phyloP scores from a whole-genome alignment of 2,329 filamentous ascomycete species.

The Sarocladiaceae sp. region DNA sequence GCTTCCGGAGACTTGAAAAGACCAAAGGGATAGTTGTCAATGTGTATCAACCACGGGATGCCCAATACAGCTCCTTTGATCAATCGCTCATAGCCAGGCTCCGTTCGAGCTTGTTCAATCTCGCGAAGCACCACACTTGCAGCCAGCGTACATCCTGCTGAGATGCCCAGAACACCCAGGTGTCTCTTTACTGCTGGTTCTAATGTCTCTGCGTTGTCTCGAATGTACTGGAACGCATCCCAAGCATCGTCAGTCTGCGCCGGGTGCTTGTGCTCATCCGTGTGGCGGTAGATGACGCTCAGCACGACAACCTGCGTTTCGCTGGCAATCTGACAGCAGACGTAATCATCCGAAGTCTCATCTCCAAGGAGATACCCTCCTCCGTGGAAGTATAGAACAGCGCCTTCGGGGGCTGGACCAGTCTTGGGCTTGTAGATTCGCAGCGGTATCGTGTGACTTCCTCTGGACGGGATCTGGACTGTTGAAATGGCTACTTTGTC shows the following conservation, averaged over 20 bases:
- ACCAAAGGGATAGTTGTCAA: constrained; percentile 20
- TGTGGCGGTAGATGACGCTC: constrained; percentile 48
- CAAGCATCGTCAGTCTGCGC: constrained; percentile 41
- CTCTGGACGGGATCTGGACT: constrained; percentile 4
- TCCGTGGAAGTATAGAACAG: constrained; percentile 40
- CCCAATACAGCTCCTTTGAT: constrained; percentile 39
- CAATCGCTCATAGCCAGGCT: constrained; percentile 10
- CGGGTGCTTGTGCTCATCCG: constrained; percentile 40
- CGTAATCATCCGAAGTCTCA: constrained; percentile 40
- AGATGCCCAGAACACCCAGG: constrained; percentile 39
- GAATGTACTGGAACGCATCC: constrained; percentile 44
- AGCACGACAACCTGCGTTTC: constrained; percentile 33
- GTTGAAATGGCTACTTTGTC: constrained; percentile 1
- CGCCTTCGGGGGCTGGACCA: not conserved
- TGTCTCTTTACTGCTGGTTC: not conserved
- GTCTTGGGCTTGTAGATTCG: constrained; percentile 13
- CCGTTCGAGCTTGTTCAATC: constrained; percentile 12
- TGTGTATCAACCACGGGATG: constrained; percentile 34
- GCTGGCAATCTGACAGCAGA: constrained; percentile 36
- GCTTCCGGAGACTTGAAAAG: constrained; percentile 29
- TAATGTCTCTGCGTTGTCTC: constrained; percentile 26
- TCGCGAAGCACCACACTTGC: constrained; percentile 29
- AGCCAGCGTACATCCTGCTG: constrained; percentile 34
- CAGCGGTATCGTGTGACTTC: constrained; percentile 7
- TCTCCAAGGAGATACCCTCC: constrained; percentile 48